A percentile compares a stretch with the other conserved stretches of the same genome.
Evolutionary conservation across 192 early-diverging fungal genomes (phyloP).

Genomic region (Jimgerdemannia lactiflua): DNA sequence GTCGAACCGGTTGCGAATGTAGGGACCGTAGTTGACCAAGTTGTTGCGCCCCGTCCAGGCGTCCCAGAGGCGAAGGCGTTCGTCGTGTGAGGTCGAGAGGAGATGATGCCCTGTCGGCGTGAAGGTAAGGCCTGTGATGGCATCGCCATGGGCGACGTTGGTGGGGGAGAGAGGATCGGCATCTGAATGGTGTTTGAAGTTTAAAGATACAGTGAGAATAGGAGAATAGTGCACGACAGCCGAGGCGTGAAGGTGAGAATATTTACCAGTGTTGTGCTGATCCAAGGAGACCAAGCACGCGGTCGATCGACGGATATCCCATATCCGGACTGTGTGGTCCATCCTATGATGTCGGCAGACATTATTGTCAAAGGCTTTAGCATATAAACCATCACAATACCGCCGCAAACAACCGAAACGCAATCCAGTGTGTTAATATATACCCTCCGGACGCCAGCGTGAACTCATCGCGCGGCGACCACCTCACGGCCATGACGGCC

Average conservation of each 20-base stretch:
- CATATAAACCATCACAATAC: no score
- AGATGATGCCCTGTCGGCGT: conserved; percentile 59
- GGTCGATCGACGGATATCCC: conserved; percentile 82
- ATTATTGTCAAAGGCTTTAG: not conserved
- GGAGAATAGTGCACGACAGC: not conserved
- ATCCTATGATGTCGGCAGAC: conserved; percentile 30
- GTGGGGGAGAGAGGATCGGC: conserved; percentile 26
- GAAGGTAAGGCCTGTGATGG: conserved; percentile 65
- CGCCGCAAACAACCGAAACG: no score
- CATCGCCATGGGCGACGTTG: conserved; percentile 49
- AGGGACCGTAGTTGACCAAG: conserved; percentile 41
- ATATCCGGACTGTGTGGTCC: conserved; percentile 68
- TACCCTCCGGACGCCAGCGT: conserved; percentile 74
- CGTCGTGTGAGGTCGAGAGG: conserved; percentile 57
- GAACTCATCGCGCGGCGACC: conserved; percentile 75
- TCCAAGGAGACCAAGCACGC: conserved; percentile 62
- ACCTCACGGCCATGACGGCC: conserved; percentile 55
- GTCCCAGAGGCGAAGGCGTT: conserved; percentile 66
- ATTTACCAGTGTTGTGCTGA: conserved; percentile 46
- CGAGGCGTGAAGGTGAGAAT: not conserved
- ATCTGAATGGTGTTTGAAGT: conserved; percentile 1
- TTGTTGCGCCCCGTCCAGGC: conserved; percentile 49
- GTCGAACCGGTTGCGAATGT: conserved; percentile 33
- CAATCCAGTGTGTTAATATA: not conserved
- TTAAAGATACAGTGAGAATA: not conserved